These are phyloP conservation scores for Erodium maritimum DNA, from an alignment of 345 rosid genomes.

Conservation along the genomic window DNA sequence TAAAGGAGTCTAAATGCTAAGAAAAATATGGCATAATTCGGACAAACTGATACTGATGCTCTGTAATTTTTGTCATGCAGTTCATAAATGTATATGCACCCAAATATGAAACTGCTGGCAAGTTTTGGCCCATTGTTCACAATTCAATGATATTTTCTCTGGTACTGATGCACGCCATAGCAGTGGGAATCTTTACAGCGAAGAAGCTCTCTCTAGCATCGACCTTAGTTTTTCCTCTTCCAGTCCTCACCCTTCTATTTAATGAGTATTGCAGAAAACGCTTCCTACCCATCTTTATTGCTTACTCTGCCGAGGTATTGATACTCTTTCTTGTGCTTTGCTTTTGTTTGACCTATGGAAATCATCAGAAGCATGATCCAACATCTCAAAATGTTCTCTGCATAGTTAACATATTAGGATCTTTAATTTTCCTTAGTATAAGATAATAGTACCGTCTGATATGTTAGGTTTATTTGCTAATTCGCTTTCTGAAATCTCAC, in stretches of 20 bases:
- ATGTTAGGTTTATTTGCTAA: neutral
- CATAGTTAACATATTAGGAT: too few species aligned
- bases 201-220: constrained; percentile 75
- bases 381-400: neutral
- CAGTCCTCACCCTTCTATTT: constrained; percentile 72
- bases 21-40: neutral
- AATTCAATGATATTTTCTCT: constrained; percentile 79
- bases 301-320: constrained; percentile 79
- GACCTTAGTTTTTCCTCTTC: constrained; percentile 61
- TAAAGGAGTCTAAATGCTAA: too few species aligned
- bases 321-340: neutral
- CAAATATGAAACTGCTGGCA: constrained; percentile 79
- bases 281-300: constrained; percentile 64
- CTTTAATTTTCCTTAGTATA: too few species aligned
- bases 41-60: neutral
- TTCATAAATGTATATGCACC: constrained; percentile 77
- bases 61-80: constrained; percentile 28
- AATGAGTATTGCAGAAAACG: constrained; percentile 95
- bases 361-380: too few species aligned
- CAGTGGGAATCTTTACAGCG: constrained; percentile 64
- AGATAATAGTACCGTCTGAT: too few species aligned
- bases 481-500: neutral
- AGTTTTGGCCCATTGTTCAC: constrained; percentile 95
- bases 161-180: constrained; percentile 85
- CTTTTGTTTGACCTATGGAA: neutral